A percentile compares a stretch with the other conserved stretches of the same genome.
Evolutionary conservation across 495 filamentous ascomycete genomes (phyloP).

Genomic region (Cryomyces minteri): DNA sequence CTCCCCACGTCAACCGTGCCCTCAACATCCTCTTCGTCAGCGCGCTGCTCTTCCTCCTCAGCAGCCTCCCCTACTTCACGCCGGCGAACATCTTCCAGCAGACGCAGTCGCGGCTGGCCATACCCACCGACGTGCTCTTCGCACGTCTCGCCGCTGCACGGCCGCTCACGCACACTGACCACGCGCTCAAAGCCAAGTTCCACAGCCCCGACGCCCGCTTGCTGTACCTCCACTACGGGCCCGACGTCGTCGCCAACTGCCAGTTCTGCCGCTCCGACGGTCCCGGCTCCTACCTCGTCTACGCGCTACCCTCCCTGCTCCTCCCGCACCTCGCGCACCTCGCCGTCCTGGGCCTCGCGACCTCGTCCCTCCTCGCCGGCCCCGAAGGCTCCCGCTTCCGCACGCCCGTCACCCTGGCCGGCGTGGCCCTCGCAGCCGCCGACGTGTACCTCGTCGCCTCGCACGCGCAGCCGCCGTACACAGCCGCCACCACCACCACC

Average conservation of each 20-base stretch:
- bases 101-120: conserved; percentile 70
- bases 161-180: conserved; percentile 43
- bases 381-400: conserved; percentile 48
- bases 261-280: conserved; percentile 68
- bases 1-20: conserved; percentile 36
- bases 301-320: conserved; percentile 56
- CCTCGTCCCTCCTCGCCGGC: conserved; percentile 33
- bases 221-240: conserved; percentile 69
- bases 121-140: conserved; percentile 70
- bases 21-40: conserved; percentile 60
- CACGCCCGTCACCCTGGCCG: conserved; percentile 42
- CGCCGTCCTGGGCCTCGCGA: conserved; percentile 45
- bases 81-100: conserved; percentile 65
- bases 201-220: conserved; percentile 51
- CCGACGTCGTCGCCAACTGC: conserved; percentile 49
- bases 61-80: conserved; percentile 46
- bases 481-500: conserved; percentile 35
- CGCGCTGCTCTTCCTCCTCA: conserved; percentile 51
- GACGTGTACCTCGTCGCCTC: conserved; percentile 44
- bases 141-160: conserved; percentile 50
- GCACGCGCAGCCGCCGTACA: conserved; percentile 32
- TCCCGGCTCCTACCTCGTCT: conserved; percentile 53
- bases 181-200: conserved; percentile 44
- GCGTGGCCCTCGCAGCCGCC: conserved; percentile 33
- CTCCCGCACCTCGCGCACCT: conserved; percentile 66